phyloP scores from a whole-genome alignment of 805 yeast genomes.

The Kazachstania bromeliacearum region DNA sequence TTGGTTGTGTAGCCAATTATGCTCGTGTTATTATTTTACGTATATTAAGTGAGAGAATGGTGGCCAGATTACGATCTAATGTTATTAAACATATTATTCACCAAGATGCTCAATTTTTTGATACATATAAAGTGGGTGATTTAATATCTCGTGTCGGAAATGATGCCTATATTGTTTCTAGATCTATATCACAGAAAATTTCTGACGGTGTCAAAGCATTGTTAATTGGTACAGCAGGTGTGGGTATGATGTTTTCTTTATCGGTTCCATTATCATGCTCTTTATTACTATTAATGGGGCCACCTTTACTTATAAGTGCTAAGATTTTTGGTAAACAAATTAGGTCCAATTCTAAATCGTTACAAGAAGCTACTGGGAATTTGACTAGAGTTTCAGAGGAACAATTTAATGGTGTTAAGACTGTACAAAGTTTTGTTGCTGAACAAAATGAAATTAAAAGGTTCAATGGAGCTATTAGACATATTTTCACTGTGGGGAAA shows the following conservation, averaged over 20 bases:
- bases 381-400: constrained; percentile 90
- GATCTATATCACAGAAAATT: constrained; percentile 81
- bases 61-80: constrained; percentile 70
- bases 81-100: constrained; percentile 68
- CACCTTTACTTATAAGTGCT: constrained; percentile 72
- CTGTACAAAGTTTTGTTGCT: constrained; percentile 88
- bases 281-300: constrained; percentile 68
- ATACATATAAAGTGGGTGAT: constrained; percentile 90
- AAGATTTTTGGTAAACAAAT: constrained; percentile 75
- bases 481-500: constrained; percentile 58
- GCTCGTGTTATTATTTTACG: constrained; percentile 47
- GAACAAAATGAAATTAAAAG: constrained; percentile 71
- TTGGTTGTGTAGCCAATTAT: constrained; percentile 65
- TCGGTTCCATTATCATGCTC: constrained; percentile 65
- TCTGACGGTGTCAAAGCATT: constrained; percentile 84
- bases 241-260: constrained; percentile 84
- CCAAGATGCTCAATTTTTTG: constrained; percentile 90
- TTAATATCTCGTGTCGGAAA: constrained; percentile 80
- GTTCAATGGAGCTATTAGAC: constrained; percentile 63
- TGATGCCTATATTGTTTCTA: constrained; percentile 83
- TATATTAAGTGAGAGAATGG: constrained; percentile 76
- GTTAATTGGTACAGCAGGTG: constrained; percentile 75
- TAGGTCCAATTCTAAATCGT: constrained; percentile 59
- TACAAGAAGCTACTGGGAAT: constrained; percentile 80
- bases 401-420: constrained; percentile 74